Base-by-base conservation (phyloP, 2,329 filamentous ascomycete genomes). In the Coniochaeta prunicola region DNA sequence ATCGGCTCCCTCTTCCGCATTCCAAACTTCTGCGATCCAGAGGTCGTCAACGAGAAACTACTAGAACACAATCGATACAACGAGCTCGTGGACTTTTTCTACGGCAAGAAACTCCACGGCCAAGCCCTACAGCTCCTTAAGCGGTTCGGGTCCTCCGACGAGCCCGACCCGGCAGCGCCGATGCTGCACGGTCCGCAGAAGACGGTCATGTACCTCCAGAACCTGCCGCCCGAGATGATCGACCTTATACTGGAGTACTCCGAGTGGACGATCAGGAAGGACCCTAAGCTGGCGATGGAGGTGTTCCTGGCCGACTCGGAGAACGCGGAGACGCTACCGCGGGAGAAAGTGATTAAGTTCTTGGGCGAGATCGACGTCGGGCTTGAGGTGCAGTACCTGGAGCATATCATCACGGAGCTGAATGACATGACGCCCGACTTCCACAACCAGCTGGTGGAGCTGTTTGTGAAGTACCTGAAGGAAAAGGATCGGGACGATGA, bases 21-120 rank as follows among this genome's bases (percentile, higher is more conserved):
- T 57, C 88, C 92, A 69, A 99, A 99, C 71, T 97, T 97, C 70
- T 97, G 94, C 71, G 93, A 99, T 66, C 93, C 94, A 0, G 88
- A 91, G 31, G 94, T 97, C 2, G 93, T 99, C 24, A 94, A 96
- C 69, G 90, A 96, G 72, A 92, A 92, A 66, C 78, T 99, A 4
- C 86, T 96, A 60, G 91, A 96, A 70, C 91, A 88, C 42, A 90
- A 90, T 59, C 86, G 92, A 33, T 97, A 96, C 73, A 93, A 88
- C 57, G 93, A 97, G 74, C 78, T 99, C 1, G 92, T 99, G n/a
- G 93, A 97, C 71, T 99, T 99, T 70, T 87, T 97, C 65, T 91
- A 96, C 67, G 94, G 94, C 63, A 99, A 99, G 76, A 92, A 89
- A 71, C 81, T 97, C 42, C 94, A 99, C 73, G 85, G 88, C 19